phyloP scores from a whole-genome alignment of 768 basidiomycete species.

The Calocybe indica region DNA sequence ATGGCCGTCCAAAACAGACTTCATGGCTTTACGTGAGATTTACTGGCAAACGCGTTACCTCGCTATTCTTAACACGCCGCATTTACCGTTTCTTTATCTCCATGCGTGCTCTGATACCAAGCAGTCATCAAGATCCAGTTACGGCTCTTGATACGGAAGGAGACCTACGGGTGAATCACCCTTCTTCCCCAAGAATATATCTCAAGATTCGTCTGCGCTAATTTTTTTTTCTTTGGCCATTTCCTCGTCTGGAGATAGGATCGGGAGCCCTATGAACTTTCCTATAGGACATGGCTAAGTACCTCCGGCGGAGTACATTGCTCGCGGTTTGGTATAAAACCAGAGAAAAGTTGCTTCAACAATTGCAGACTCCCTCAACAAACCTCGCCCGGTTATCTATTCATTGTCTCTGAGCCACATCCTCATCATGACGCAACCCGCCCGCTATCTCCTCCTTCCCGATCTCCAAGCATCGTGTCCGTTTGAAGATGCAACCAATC shows the following conservation, averaged over 20 bases:
- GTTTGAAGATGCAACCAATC: conserved; percentile 44
- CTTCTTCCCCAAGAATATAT: conserved; percentile 21
- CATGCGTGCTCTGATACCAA: conserved; percentile 15
- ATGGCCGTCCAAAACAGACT: too few relatives aligned
- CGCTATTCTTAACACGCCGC: conserved; percentile 14
- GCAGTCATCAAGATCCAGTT: conserved; percentile 18
- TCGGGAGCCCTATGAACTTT: conserved; percentile 23
- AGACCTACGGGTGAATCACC: conserved; percentile 18
- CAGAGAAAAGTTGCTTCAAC: conserved; percentile 5
- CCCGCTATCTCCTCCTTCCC: conserved; percentile 44
- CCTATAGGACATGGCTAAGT: conserved; percentile 6
- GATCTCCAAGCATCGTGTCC: conserved; percentile 47
- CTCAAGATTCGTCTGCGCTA: conserved; percentile 27
- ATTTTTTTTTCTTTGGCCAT: conserved; percentile 8
- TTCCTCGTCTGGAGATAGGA: conserved; percentile 20
- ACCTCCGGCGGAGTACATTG: too few relatives aligned
- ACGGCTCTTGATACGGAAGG: conserved; percentile 23
- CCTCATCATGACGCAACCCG: conserved; percentile 14
- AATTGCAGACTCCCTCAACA: conserved; percentile 6
- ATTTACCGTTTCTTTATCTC: conserved; percentile 14
- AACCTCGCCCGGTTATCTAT: conserved; percentile 9
- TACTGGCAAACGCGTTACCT: not conserved
- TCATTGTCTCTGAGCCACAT: conserved; percentile 8
- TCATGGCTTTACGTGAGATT: not conserved
- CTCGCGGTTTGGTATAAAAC: not conserved